These are phyloP conservation scores for Exophiala sp. DNA, from an alignment of 2,329 filamentous ascomycete genomes.

Conservation along the genomic window DNA sequence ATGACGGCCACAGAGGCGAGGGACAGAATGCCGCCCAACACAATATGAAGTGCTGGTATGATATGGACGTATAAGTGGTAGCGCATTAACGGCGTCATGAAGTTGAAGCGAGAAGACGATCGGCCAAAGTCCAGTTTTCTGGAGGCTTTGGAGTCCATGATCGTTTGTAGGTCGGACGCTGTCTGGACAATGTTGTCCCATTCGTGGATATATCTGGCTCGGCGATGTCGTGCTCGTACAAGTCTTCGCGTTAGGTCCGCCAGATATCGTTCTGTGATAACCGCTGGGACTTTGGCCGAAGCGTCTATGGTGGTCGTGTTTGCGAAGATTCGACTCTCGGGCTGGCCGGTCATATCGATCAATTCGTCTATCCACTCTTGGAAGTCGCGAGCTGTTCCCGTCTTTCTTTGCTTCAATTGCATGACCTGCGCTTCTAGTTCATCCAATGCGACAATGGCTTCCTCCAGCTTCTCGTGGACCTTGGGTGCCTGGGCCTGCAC, in stretches of 20 bases:
- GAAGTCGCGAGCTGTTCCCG: conserved; percentile 69
- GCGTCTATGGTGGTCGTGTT: conserved; percentile 38
- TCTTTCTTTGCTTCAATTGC: conserved; percentile 77
- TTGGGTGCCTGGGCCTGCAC: conserved; percentile 76
- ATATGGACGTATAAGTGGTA: conserved; percentile 73
- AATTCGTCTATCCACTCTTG: conserved; percentile 96
- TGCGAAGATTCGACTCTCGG: conserved; percentile 53
- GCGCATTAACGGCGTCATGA: conserved; percentile 77
- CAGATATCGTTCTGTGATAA: conserved; percentile 90
- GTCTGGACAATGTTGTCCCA: conserved; percentile 77
- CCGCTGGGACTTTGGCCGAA: conserved; percentile 61
- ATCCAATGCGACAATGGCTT: conserved; percentile 74
- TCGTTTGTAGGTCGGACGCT: conserved; percentile 71
- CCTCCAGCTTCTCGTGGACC: conserved; percentile 81
- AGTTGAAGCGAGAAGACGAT: conserved; percentile 53
- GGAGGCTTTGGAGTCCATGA: conserved; percentile 78
- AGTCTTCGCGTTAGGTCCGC: conserved; percentile 83
- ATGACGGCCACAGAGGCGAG: conserved; percentile 78
- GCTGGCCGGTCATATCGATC: conserved; percentile 68
- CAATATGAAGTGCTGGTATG: conserved; percentile 64
- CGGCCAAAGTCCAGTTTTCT: conserved; percentile 73
- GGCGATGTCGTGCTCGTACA: conserved; percentile 75
- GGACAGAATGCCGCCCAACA: conserved; percentile 64
- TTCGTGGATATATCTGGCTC: conserved; percentile 76
- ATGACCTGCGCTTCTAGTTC: conserved; percentile 76